Percentiles rank a stretch among this genome's conserved stretches.
phyloP scores from a whole-genome alignment of 2,329 filamentous ascomycete species.

The Arthroderma sp. region DNA sequence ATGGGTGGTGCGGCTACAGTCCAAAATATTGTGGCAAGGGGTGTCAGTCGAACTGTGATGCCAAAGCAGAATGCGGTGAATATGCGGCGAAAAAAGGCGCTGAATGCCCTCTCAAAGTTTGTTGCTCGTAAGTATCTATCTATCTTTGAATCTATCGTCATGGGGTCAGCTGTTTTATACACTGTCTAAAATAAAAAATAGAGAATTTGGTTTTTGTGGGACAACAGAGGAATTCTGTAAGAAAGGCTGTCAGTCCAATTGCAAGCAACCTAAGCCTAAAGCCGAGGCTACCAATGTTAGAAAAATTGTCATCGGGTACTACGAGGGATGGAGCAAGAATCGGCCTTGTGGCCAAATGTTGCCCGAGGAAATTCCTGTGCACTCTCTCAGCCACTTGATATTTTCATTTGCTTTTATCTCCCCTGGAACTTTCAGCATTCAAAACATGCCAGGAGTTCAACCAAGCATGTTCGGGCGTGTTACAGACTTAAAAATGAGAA shows the following conservation, averaged over 20 bases:
- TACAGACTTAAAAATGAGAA: slow-evolving; percentile 20
- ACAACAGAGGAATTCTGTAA: not conserved
- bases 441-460: slow-evolving; percentile 13
- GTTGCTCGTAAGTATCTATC: not conserved
- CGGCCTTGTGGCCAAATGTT: slow-evolving; percentile 10
- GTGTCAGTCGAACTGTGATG: not conserved
- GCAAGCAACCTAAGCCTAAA: too few species aligned
- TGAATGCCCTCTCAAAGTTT: not conserved
- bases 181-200: not conserved
- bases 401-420: slow-evolving; percentile 31
- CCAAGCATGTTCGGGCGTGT: slow-evolving; percentile 14
- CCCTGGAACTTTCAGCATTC: slow-evolving; percentile 16
- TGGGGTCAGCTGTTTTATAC: not conserved
- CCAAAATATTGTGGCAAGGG: too few species aligned
- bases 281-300: too few species aligned
- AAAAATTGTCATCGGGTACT: slow-evolving; percentile 21
- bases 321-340: slow-evolving; percentile 18
- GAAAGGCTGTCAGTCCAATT: not conserved
- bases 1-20: too few species aligned
- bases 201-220: not conserved
- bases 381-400: slow-evolving; percentile 6
- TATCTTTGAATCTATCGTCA: too few species aligned
- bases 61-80: not conserved
- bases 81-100: not conserved
- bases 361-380: slow-evolving; percentile 10